Evolutionary conservation across 1,139 yeast species (phyloP).

Genomic region (Kluyveromyces sp.): DNA sequence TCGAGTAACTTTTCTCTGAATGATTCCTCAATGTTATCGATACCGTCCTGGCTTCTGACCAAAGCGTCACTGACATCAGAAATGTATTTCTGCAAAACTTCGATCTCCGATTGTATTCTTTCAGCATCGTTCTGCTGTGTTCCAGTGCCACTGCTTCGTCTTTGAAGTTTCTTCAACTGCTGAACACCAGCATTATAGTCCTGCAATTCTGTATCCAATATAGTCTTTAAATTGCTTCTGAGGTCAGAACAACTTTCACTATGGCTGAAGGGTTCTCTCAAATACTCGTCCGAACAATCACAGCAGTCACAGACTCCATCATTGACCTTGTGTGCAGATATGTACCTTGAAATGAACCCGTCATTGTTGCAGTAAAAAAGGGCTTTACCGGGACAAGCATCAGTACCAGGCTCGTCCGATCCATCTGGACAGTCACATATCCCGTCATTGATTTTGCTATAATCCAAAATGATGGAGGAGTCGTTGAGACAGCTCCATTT

Average conservation of each 20-base stretch:
- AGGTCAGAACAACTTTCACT: constrained; percentile 41
- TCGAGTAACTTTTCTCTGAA: constrained; percentile 17
- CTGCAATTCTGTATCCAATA: constrained; percentile 33
- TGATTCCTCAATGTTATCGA: constrained; percentile 13
- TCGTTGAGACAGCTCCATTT: constrained; percentile 66
- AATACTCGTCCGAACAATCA: constrained; percentile 83
- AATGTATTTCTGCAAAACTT: constrained; percentile 8
- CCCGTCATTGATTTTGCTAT: constrained; percentile 72
- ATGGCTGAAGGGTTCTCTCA: constrained; percentile 42
- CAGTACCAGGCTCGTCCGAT: constrained; percentile 93
- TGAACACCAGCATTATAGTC: constrained; percentile 24
- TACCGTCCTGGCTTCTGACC: constrained; percentile 11
- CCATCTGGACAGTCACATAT: constrained; percentile 98
- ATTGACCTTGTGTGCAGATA: constrained; percentile 53
- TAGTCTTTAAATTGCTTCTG: not conserved
- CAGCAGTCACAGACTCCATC: constrained; percentile 98
- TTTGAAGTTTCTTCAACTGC: constrained; percentile 25
- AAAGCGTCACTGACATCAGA: constrained; percentile 14
- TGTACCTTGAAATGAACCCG: constrained; percentile 55
- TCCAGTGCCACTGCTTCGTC: constrained; percentile 20
- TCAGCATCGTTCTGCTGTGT: constrained; percentile 4
- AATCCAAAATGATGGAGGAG: constrained; percentile 53
- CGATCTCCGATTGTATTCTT: constrained; percentile 1
- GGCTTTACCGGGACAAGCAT: constrained; percentile 54
- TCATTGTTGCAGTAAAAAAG: constrained; percentile 69